Base-by-base conservation (phyloP, 2,329 filamentous ascomycete genomes). In the Zarea fungicola region DNA sequence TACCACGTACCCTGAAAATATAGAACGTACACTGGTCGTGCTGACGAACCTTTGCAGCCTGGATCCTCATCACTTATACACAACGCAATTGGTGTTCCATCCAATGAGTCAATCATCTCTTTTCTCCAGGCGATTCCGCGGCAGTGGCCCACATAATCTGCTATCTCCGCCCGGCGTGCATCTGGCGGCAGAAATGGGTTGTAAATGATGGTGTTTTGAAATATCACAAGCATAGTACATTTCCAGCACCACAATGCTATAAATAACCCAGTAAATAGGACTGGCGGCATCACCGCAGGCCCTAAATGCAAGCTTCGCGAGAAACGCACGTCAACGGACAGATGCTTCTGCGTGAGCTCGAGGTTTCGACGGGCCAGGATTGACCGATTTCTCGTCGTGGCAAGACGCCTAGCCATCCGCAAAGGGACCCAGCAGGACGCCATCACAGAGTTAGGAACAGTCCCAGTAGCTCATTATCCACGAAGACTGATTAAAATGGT, bases 131-230 rank as follows among this genome's bases (percentile, higher is more conserved):
- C 52, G n/a, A 90, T 70, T 0, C 80, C 81, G 22, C 67, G 69
- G 54, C 83, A 88, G 31, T 77, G 71, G 4, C 64, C 62, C 22
- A 70, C 69, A 60, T 87, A 89, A 56, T 86, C 80, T 3, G 70
- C 67, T 31, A 91, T 83, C 49, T 68, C 81, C 67, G 90, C 84
- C 21, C 76, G 73, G 14, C 85, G 76, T 0, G 86, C 75, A 59
- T 85, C 85, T 3, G 86, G 86, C 16, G 86, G 85, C 43, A 90
- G 67, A 39, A 84, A 85, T 0, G 87, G 85, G 71, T 89, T 89
- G 66, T 90, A 91, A 51, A 91, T 85, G 60, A 91, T 88, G 61
- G 85, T 84, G 60, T 91, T 88, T 66, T 91, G 87, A 61, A 90
- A 86, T 5, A 86, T 56, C 23, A 92, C 73, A 68, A 90, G 80